Base-by-base conservation (phyloP, 1,284 basidiomycete genomes). In the Violaceomyces palustris region DNA sequence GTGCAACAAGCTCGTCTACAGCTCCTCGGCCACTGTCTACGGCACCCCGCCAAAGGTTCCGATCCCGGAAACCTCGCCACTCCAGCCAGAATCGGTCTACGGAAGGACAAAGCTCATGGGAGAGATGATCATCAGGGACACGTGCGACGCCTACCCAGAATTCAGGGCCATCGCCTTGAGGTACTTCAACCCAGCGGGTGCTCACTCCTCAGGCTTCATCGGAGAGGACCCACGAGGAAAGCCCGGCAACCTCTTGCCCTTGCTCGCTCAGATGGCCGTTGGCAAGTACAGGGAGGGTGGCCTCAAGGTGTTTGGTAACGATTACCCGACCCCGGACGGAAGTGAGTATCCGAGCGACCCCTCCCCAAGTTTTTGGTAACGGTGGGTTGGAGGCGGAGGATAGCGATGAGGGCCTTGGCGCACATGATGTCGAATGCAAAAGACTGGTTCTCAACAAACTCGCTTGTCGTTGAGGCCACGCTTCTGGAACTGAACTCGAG, bases 1-100 rank as follows among this genome's bases (percentile, higher is more conserved):
- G 47, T 88, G 85, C 77, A 80, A 81, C 50, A 82, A 88, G 49
- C 79, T 98, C 55, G 92, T 99, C 53, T 99, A 97, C 78, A 96
- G 91, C 1, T 96, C 92, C 10, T 94, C 90, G 19, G 94, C 94
- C 2, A 98, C 94, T n/a, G 94, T 98, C 26, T 99, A 99, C 74
- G 94, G 94, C 50, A 91, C 84, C 3, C 94, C 94, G 7, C 84
- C 87, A 35, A 78, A 78, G 45, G 88, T 98, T 47, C 94, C 94
- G 35, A 98, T 98, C 61, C 89, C 91, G 17, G 94, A 99, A 76
- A 82, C 85, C 3, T 91, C 89, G 6, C 85, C 87, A 10, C 76
- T 98, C 50, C 77, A 86, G 69, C 88, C 93, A 2, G 86, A 92
- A 74, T 93, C 88, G 59, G 87, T 87, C 15, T 99, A 99, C 72